Evolutionary conservation across 73 alveolate species (phyloP).

Genomic region (Loxodes magnus): DNA sequence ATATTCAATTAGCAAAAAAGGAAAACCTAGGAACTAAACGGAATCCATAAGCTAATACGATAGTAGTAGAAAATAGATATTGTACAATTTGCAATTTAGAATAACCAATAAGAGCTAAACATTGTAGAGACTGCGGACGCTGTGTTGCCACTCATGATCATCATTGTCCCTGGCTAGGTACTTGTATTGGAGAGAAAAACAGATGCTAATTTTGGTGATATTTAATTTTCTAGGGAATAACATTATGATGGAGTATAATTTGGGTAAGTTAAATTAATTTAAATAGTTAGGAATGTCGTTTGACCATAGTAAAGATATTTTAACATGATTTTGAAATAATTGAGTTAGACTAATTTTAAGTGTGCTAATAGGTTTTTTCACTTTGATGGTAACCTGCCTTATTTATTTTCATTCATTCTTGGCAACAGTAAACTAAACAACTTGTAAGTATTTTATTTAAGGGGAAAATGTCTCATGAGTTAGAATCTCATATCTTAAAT

Average conservation of each 20-base stretch:
- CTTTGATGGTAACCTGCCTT: conserved; percentile 28
- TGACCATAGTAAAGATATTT: neutral
- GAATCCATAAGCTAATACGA: too few relatives aligned
- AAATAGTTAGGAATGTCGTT: too few relatives aligned
- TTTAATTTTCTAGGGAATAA: conserved; percentile 15
- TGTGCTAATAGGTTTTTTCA: conserved; percentile 1
- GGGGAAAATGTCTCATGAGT: too few relatives aligned
- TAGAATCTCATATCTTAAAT: too few relatives aligned
- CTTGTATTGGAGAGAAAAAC: conserved; percentile 79
- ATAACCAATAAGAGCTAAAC: conserved; percentile 68
- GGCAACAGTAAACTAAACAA: conserved; percentile 36
- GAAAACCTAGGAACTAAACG: too few relatives aligned
- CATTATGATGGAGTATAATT: conserved; percentile 6
- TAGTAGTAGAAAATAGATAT: conserved; percentile 23
- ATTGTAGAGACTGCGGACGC: conserved; percentile 69
- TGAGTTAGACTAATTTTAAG: neutral
- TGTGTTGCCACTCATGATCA: conserved; percentile 92
- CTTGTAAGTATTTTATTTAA: conserved; percentile 64
- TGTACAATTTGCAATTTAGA: conserved; percentile 61
- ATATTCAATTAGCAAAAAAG: too few relatives aligned
- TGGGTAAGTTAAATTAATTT: neutral
- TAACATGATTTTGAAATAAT: neutral
- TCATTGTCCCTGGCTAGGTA: conserved; percentile 92
- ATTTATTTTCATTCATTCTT: conserved; percentile 22
- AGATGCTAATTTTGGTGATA: conserved; percentile 48